Conservation (phyloP, 768 basidiomycete species). For the Calocera viscosa region DNA sequence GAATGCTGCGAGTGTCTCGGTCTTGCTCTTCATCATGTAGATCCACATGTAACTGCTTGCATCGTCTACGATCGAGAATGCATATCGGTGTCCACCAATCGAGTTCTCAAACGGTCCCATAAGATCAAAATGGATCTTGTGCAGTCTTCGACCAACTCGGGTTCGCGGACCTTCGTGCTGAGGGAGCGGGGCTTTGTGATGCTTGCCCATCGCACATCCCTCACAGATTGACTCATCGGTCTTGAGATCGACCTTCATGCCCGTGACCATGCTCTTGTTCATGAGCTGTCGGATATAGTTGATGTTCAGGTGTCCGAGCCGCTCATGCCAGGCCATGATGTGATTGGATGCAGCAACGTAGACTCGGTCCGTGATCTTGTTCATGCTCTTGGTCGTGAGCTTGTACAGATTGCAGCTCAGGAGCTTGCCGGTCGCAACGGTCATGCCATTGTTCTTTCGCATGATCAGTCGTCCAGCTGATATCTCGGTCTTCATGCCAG, state of each 20-base stretch:
- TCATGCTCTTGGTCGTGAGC: slow-evolving; percentile 11
- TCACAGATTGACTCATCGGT: neutral
- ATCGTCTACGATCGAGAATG: neutral
- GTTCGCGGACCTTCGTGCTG: neutral
- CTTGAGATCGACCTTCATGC: neutral
- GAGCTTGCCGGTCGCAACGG: neutral
- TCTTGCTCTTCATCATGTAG: neutral
- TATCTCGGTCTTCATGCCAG: slow-evolving; percentile 7
- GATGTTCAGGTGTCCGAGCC: neutral
- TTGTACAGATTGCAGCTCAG: slow-evolving; percentile 8
- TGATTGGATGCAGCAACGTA: neutral
- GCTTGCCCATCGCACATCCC: neutral
- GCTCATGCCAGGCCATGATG: neutral
- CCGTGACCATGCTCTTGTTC: neutral
- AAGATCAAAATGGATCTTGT: slow-evolving; percentile 19
- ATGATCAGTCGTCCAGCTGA: slow-evolving; percentile 14
- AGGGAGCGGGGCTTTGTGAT: neutral
- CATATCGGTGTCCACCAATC: slow-evolving; percentile 5
- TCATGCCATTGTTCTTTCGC: slow-evolving; percentile 10
- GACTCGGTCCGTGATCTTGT: neutral
- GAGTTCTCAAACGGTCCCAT: slow-evolving; percentile 10
- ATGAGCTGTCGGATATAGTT: neutral
- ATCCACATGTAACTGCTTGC: slow-evolving; percentile 3
- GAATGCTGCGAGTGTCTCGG: neutral
- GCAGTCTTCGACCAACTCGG: neutral